A percentile compares a stretch with the other conserved stretches of the same genome.
phyloP scores from a whole-genome alignment of 495 filamentous ascomycete species.

The Evernia prunastri region DNA sequence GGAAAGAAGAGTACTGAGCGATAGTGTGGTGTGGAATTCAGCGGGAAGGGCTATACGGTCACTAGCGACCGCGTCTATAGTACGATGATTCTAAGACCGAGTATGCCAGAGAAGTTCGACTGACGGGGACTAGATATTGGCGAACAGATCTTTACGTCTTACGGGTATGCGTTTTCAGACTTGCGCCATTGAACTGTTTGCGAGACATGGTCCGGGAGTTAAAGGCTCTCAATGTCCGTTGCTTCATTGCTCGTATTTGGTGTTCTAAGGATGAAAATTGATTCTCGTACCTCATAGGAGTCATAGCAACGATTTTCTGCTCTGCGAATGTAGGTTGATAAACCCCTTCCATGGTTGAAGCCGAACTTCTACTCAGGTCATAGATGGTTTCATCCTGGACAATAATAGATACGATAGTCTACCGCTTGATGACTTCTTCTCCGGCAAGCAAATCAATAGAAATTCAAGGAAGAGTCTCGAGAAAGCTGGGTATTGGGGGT shows the following conservation, averaged over 20 bases:
- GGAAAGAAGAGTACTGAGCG: conserved; percentile 5
- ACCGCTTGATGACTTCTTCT: conserved; percentile 60
- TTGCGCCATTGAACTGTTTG: neutral
- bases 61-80: conserved; percentile 49
- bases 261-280: neutral
- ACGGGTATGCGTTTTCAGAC: conserved; percentile 42
- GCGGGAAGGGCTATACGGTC: conserved; percentile 55
- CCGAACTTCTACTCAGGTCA: conserved; percentile 11
- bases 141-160: conserved; percentile 74
- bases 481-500: conserved; percentile 56
- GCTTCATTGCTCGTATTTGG: neutral
- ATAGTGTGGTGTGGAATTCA: conserved; percentile 58
- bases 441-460: conserved; percentile 41
- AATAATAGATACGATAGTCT: conserved; percentile 62
- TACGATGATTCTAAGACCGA: conserved; percentile 22
- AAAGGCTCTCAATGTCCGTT: neutral
- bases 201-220: neutral
- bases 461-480: conserved; percentile 27
- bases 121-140: conserved; percentile 36
- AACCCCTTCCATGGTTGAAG: neutral
- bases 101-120: neutral
- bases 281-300: conserved; percentile 7
- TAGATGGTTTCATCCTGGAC: conserved; percentile 67
- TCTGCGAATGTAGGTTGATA: conserved; percentile 59
- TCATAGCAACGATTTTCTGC: conserved; percentile 73